Evolutionary conservation across 768 basidiomycete species (phyloP), one percentile per base, ranked within the genome.

Genomic region (Lactarius hengduanensis): DNA sequence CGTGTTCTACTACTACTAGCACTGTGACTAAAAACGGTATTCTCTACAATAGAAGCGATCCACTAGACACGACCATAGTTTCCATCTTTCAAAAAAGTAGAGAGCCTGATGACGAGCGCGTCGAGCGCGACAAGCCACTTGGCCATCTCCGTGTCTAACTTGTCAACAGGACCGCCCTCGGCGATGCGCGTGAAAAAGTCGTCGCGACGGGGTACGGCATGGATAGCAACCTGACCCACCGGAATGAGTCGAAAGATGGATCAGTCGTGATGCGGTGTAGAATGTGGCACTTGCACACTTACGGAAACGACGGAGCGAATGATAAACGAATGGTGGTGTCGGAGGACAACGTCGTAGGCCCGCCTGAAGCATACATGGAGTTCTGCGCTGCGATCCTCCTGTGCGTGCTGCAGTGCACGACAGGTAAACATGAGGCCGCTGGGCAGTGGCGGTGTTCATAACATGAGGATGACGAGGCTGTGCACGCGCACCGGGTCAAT

Each of bases 361-460:
- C 83, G 79, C 74, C 82, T 84, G 79, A 92, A 91, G 75, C 90
- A 90, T 65, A 82, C 79, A 70, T 86, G 83, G 55, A 90, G 77
- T 68, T 89, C 86, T 1, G 80, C 72, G 30, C 71, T 72, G 20
- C 75, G 76, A 70, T 90, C 85, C 6, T 74, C 74, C 69, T 87
- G 89, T 80, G 86, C 84, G 71, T 86, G 80, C 74, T 86, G 83
- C 45, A 92, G 79, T 16, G 89, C 89, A 68, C 80, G 80, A 74
- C 85, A 88, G 2, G 87, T 86, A 71, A 91, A 87, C 56, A 82
- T 78, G 57, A 91, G 81, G 18, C 90, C 90, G 47, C 90, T 91
- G 67, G 30, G 43, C 10, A 41, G 10, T 30, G 30, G 36, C 36
- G 36, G 38, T 22, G 64, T 62, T 34, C 30, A 36, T 34, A 26